Conservation (phyloP, 2,329 filamentous ascomycete genomes). For the Alternaria sp. region DNA sequence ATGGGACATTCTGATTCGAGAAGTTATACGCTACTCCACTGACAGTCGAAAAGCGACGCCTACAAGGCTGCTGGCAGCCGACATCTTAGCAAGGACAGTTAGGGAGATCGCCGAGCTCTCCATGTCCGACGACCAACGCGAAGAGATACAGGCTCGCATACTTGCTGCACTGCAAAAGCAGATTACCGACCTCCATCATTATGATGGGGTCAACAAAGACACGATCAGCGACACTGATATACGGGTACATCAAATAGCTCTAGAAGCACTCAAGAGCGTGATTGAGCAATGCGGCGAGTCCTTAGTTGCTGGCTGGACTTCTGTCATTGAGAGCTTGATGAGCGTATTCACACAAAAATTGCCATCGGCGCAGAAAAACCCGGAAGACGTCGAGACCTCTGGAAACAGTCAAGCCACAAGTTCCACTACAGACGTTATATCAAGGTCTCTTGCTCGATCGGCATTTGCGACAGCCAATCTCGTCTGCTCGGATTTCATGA, state of each 20-base stretch:
- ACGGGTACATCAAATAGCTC: conserved; percentile 78
- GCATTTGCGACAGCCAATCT: conserved; percentile 90
- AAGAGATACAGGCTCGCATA: conserved; percentile 72
- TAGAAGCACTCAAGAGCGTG: conserved; percentile 81
- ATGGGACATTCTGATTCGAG: conserved; percentile 71
- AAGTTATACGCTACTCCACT: conserved; percentile 58
- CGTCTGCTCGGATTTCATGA: conserved; percentile 92
- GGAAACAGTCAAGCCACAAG: neutral
- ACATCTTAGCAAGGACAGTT: conserved; percentile 57
- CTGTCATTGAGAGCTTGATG: conserved; percentile 83
- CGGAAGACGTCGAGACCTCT: neutral
- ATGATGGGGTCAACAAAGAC: conserved; percentile 59
- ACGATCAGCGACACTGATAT: conserved; percentile 69
- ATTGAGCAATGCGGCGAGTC: conserved; percentile 89
- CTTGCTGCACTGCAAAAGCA: conserved; percentile 70
- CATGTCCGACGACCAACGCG: conserved; percentile 51
- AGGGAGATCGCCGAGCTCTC: conserved; percentile 59
- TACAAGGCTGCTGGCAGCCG: conserved; percentile 57
- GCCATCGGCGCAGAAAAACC: neutral
- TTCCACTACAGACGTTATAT: conserved; percentile 53
- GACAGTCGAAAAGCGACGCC: conserved; percentile 48
- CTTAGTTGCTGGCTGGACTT: conserved; percentile 81
- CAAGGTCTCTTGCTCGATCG: conserved; percentile 78
- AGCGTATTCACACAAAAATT: conserved; percentile 67
- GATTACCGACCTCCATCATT: conserved; percentile 62